Conservation (phyloP, 768 basidiomycete genomes). For the Leccinum olivaceopallidum region DNA sequence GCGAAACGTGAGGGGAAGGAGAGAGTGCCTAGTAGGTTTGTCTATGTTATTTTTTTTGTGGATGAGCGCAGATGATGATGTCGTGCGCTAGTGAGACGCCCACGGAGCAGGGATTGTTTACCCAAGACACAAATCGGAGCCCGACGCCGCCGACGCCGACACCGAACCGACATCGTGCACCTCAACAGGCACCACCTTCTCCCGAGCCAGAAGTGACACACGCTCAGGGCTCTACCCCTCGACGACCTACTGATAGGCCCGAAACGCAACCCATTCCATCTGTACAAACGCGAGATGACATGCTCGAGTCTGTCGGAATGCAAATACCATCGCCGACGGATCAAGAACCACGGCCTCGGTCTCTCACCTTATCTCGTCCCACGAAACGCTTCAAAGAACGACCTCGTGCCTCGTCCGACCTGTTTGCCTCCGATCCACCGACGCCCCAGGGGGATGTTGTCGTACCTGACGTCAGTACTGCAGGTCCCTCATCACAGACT, state of each 20-base stretch:
- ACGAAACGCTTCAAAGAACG: slow-evolving; percentile 15
- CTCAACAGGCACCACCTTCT: background rate
- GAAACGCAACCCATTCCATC: background rate
- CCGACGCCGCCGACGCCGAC: background rate
- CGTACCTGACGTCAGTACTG: background rate
- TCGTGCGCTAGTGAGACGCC: slow-evolving; percentile 6
- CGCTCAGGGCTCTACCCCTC: background rate
- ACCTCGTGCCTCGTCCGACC: slow-evolving; percentile 8
- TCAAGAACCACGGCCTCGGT: background rate
- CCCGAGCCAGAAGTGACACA: background rate
- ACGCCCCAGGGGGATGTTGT: slow-evolving; percentile 8
- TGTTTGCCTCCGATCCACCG: slow-evolving; percentile 20
- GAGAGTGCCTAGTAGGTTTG: slow-evolving; percentile 7
- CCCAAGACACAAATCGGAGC: background rate
- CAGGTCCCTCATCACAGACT: background rate
- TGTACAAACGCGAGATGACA: background rate
- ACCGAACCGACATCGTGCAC: background rate
- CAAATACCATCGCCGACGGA: background rate
- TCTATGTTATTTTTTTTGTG: background rate
- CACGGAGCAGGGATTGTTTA: background rate
- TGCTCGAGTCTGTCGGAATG: slow-evolving; percentile 1
- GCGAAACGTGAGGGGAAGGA: background rate
- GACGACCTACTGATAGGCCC: background rate
- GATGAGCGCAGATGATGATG: background rate
- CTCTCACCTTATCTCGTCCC: background rate